A percentile compares a stretch with the other conserved stretches of the same genome.
These are phyloP conservation scores for Pholiota molesta DNA, from an alignment of 768 basidiomycete genomes.

Conservation along the genomic window DNA sequence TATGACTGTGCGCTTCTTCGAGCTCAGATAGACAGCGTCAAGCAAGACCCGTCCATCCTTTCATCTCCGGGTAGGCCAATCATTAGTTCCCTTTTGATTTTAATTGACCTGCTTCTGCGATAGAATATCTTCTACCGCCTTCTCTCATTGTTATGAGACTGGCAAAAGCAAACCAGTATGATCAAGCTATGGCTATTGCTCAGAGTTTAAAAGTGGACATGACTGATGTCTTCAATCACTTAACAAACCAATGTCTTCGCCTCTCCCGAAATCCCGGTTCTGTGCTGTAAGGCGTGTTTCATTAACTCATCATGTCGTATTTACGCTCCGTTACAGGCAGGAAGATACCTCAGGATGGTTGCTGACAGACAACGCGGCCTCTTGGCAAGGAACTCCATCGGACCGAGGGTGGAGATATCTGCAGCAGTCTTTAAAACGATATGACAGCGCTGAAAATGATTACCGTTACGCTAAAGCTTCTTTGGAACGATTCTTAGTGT, in stretches of 20 bases:
- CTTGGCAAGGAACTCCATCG: constrained; percentile 81
- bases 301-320: constrained; percentile 1
- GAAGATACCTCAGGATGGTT: constrained; percentile 83
- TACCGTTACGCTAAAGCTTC: constrained; percentile 77
- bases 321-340: constrained; percentile 45
- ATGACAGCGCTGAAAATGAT: constrained; percentile 75
- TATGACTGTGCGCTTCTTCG: constrained; percentile 77
- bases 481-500: constrained; percentile 75
- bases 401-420: constrained; percentile 91
- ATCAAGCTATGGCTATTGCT: constrained; percentile 77
- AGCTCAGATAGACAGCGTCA: constrained; percentile 76
- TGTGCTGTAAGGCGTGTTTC: constrained; percentile 46
- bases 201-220: constrained; percentile 81
- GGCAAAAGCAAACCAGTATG: constrained; percentile 78
- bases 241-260: constrained; percentile 80
- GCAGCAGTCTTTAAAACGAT: constrained; percentile 73
- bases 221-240: constrained; percentile 78
- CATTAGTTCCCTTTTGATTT: constrained; percentile 25
- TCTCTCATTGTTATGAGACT: constrained; percentile 75
- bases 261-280: constrained; percentile 66
- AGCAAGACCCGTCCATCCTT: constrained; percentile 63
- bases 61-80: constrained; percentile 63
- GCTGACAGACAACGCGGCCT: constrained; percentile 74
- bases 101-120: constrained; percentile 12
- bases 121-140: constrained; percentile 59